phyloP scores from a whole-genome alignment of 495 filamentous ascomycete species.

The Astrothelium macrocarpum region DNA sequence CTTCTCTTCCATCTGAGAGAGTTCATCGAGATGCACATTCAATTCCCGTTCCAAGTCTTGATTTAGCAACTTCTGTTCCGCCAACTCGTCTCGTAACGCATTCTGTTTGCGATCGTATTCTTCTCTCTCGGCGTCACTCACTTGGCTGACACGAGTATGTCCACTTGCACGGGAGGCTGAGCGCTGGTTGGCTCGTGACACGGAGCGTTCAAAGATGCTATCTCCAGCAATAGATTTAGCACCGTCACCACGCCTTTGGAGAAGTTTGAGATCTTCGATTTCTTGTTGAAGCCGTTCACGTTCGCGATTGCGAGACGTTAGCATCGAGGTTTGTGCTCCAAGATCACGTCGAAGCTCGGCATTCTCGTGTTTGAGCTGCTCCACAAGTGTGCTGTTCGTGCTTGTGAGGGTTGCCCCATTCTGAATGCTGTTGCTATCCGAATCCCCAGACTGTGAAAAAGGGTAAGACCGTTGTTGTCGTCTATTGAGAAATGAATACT shows the following conservation, averaged over 20 bases:
- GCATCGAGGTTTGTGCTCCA: constrained; percentile 93
- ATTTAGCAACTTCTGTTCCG: constrained; percentile 73
- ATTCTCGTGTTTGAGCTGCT: constrained; percentile 83
- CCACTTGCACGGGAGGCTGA: constrained; percentile 65
- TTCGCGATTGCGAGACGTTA: constrained; percentile 89
- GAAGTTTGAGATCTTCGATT: constrained; percentile 90
- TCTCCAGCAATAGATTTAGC: constrained; percentile 63
- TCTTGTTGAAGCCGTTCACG: constrained; percentile 92
- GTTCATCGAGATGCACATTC: constrained; percentile 32
- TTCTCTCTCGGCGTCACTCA: constrained; percentile 66
- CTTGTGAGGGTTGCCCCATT: constrained; percentile 44
- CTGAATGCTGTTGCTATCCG: constrained; percentile 50
- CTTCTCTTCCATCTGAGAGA: constrained; percentile 29
- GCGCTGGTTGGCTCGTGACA: constrained; percentile 69
- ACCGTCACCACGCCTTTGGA: constrained; percentile 58
- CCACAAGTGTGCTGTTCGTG: constrained; percentile 58
- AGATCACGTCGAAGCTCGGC: constrained; percentile 85
- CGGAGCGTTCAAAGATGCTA: constrained; percentile 85
- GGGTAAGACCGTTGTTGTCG: constrained; percentile 44
- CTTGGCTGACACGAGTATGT: constrained; percentile 53
- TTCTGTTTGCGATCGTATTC: constrained; percentile 74
- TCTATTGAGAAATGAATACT: constrained; percentile 47
- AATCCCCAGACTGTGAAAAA: constrained; percentile 43
- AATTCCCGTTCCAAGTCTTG: constrained; percentile 36
- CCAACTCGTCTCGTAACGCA: constrained; percentile 75